Evolutionary conservation across 352 stramenopile species (phyloP), one percentile per base, ranked within the genome.

Genomic region (Pythium chondricola): DNA sequence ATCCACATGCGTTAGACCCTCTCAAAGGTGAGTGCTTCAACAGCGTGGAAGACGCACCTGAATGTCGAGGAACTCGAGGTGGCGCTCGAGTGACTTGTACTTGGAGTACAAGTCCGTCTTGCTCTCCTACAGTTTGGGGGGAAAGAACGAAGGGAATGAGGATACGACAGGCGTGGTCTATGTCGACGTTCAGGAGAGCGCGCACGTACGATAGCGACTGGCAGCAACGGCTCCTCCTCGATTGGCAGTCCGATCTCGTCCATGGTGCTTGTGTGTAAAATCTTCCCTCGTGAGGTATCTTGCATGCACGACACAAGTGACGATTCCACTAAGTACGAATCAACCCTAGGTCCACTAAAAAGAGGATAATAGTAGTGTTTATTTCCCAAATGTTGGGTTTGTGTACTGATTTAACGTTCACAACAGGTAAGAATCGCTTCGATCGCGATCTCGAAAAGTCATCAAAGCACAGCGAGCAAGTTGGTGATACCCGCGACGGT

Each of bases 31-130:
- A 46, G 39, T 38, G 6, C 6, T n/a, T 25, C 25, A 46, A 1
- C 21, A 30, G 26, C 32, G 31, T 13, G 2, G 21, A 24, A 38
- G 24, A 27, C 54, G 26, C 18, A 79, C 63, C 61, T 94, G 83
- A 47, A 95, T 95, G 58, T 91, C 78, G 35, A 77, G 61, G 43
- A 77, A 77, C 60, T 77, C 67, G 17, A 77, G 43, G 51, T 77
- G 63, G 33, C 65, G 61, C 48, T 74, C 57, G 8, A 77, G 50
- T 10, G 63, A 65, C 52, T 77, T 77, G 60, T 56, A 71, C 55
- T 74, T 73, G 55, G 51, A 62, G 62, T 73, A 77, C 20, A 77
- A 44, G 44, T 77, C 67, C 40, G 63, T 42, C 52, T 74, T 68
- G 36, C 38, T 62, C 27, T 74, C 64, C 51, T 69, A 37, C 17